A percentile compares a stretch with the other conserved stretches of the same genome.
Evolutionary conservation across 1,284 basidiomycete species (phyloP).

Genomic region (Termitomyces sp.): DNA sequence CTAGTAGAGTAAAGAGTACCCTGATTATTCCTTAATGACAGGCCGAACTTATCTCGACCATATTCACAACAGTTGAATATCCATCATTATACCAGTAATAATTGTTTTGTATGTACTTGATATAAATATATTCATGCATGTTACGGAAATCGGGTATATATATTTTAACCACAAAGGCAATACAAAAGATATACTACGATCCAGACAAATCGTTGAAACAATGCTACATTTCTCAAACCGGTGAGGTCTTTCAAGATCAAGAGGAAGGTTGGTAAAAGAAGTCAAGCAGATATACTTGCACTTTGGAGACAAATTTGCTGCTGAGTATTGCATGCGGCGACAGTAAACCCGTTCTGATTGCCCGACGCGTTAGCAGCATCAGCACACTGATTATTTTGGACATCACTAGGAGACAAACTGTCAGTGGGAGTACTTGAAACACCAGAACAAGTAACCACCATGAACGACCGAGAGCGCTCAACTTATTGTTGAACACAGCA

Average conservation of each 20-base stretch:
- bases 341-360: conserved; percentile 35
- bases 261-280: background rate
- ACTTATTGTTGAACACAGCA: conserved; percentile 26
- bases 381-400: conserved; percentile 42
- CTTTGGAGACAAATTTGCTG: conserved; percentile 28
- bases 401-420: conserved; percentile 25
- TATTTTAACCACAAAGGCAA: background rate
- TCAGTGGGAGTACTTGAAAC: background rate
- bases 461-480: conserved; percentile 34
- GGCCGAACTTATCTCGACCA: too few species aligned
- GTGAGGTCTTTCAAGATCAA: background rate
- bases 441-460: conserved; percentile 23
- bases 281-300: conserved; percentile 5
- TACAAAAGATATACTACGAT: conserved; percentile 14
- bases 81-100: background rate
- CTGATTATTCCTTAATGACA: background rate
- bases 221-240: background rate
- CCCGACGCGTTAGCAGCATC: conserved; percentile 38
- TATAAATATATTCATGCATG: background rate
- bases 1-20: conserved; percentile 6
- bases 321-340: conserved; percentile 34
- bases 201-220: background rate
- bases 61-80: background rate
- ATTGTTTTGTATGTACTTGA: background rate
- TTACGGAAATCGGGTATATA: background rate